Evolutionary conservation across 2,329 filamentous ascomycete species (phyloP).

Genomic region (Hypoxylon sp.): DNA sequence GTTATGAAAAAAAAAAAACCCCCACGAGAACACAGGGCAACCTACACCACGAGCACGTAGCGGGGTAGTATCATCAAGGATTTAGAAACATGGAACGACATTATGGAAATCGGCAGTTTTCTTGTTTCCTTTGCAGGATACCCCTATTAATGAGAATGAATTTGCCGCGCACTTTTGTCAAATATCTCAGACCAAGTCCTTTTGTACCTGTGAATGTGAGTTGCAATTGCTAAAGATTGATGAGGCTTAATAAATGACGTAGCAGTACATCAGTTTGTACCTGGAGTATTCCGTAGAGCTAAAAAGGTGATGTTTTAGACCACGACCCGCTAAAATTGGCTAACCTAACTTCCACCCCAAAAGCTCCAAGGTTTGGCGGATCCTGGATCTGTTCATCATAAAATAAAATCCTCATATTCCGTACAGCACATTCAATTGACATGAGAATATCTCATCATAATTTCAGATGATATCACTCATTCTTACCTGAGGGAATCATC

Average conservation of each 20-base stretch:
- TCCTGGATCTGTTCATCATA: background rate
- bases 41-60: slow-evolving; percentile 9
- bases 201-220: background rate
- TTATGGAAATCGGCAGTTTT: slow-evolving; percentile 4
- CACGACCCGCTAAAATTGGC: background rate
- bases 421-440: background rate
- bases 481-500: background rate
- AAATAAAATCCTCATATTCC: background rate
- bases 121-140: slow-evolving; percentile 22
- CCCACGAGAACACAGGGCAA: slow-evolving; percentile 30
- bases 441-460: slow-evolving; percentile 13
- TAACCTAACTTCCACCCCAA: background rate
- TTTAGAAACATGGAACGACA: slow-evolving; percentile 11
- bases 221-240: background rate
- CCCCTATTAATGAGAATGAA: slow-evolving; percentile 27
- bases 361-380: background rate
- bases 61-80: slow-evolving; percentile 8
- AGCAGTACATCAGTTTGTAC: background rate
- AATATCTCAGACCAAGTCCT: background rate
- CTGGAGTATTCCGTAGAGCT: background rate
- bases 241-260: slow-evolving; percentile 3
- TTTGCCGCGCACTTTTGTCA: background rate
- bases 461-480: slow-evolving; percentile 3
- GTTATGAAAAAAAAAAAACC: slow-evolving; percentile 19
- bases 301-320: background rate